These are phyloP conservation scores for Eutrema salsugineum DNA, from an alignment of 441 rosid genomes.

Conservation along the genomic window DNA sequence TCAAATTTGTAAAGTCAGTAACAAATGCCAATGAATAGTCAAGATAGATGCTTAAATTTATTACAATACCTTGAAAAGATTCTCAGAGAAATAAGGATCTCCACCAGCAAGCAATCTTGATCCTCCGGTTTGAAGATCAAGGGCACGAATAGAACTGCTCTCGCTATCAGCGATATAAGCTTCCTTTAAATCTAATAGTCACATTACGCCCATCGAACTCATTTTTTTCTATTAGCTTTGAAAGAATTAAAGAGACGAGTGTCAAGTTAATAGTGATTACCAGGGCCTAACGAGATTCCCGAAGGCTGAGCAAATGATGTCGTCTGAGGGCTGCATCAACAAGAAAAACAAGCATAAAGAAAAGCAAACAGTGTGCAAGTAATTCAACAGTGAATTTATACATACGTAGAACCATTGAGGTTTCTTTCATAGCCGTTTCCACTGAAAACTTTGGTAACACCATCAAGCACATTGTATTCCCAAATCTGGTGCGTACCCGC, in stretches of 20 bases:
- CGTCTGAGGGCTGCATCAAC: slow-evolving; percentile 54
- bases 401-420: slow-evolving; percentile 86
- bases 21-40: neutral
- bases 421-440: slow-evolving; percentile 96
- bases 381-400: neutral
- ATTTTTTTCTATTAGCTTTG: neutral
- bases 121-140: slow-evolving; percentile 88
- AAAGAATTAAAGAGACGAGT: neutral
- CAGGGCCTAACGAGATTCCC: slow-evolving; percentile 76
- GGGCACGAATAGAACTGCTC: slow-evolving; percentile 92
- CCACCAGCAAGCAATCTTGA: slow-evolving; percentile 92
- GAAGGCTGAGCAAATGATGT: slow-evolving; percentile 98
- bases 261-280: slow-evolving; percentile 40
- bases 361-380: neutral
- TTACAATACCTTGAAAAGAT: slow-evolving; percentile 50
- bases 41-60: neutral
- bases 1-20: neutral
- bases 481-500: slow-evolving; percentile 99
- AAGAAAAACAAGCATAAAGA: slow-evolving; percentile 5
- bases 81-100: slow-evolving; percentile 77
- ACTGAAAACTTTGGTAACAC: slow-evolving; percentile 75
- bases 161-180: slow-evolving; percentile 92
- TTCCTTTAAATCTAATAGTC: slow-evolving; percentile 54
- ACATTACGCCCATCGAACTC: neutral
- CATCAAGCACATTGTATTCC: slow-evolving; percentile 69